Base-by-base conservation (phyloP, 257 asterid species). In the Nemophila menziesii region DNA sequence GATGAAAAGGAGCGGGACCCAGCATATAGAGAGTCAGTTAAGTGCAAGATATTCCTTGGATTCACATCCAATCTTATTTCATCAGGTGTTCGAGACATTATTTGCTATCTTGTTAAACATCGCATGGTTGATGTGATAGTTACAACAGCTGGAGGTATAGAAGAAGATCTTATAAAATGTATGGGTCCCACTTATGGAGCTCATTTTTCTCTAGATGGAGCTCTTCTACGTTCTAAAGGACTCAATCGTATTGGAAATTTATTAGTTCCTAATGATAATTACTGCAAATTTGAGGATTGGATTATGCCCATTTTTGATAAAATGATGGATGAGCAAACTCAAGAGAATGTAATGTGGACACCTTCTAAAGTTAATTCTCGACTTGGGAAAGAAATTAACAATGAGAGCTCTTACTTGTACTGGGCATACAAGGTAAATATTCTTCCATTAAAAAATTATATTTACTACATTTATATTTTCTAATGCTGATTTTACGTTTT, bases 81-180 rank as follows among this genome's bases (percentile, higher is more conserved):
- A 43, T 89, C 98, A 5, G 98, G 98, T 18, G 55, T 89, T 44
- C 73, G 98, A 20, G 98, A 89, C 41, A 68, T 65, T 0, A 60
- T 89, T 46, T 78, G 93, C 11, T 89, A 74, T 71, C 93, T 89
- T 47, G 65, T 69, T 60, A 85, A 89, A 73, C 90, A 84, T 66
- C 70, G 27, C 43, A 80, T 81, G 94, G 96, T 89, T 43, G 94
- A 81, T 67, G 98, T 84, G 11, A 70, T 89, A 48, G 95, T 89
- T 26, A 89, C 98, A 7, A 89, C 98, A n/a, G 94, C 98, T 13
- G 98, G 98, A 39, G 98, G 98, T 67, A 61, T 89, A 10, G 98
- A 89, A 65, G 98, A 89, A 67, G 96, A 89, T 67, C 93, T 89
- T 36, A 86, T 89, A 52, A 89, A 89, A 65, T 84, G 98, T 65